Evolutionary conservation across 495 filamentous ascomycete species (phyloP).

Genomic region (Venustampulla echinocandica): DNA sequence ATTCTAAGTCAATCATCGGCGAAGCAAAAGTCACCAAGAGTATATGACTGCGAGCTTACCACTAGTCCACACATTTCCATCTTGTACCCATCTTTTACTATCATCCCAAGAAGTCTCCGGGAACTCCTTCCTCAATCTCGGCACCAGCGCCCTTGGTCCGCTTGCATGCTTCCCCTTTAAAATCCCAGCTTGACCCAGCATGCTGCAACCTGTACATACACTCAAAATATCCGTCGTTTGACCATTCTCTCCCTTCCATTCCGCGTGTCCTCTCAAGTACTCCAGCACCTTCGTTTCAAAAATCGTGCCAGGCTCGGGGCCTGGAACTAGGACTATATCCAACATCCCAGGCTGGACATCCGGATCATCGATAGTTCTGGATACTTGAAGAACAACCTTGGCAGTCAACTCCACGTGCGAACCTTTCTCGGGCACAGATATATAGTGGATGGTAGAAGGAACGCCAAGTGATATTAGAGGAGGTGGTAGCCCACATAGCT

Average conservation of each 20-base stretch:
- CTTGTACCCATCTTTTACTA: slow-evolving; percentile 39
- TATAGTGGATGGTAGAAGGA: slow-evolving; percentile 18
- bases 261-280: slow-evolving; percentile 38
- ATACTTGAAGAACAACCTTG: slow-evolving; percentile 3
- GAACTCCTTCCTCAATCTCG: slow-evolving; percentile 33
- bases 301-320: slow-evolving; percentile 34
- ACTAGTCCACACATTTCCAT: slow-evolving; percentile 54
- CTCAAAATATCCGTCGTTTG: slow-evolving; percentile 38
- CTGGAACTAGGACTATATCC: slow-evolving; percentile 45
- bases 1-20: background rate
- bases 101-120: slow-evolving; percentile 38
- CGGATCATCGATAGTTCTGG: slow-evolving; percentile 8
- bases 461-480: slow-evolving; percentile 6
- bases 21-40: background rate
- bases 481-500: slow-evolving; percentile 13
- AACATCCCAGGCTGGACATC: slow-evolving; percentile 34
- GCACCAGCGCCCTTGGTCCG: slow-evolving; percentile 43
- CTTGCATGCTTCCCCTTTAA: slow-evolving; percentile 38
- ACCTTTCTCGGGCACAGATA: slow-evolving; percentile 12
- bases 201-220: slow-evolving; percentile 45
- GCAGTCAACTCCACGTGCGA: slow-evolving; percentile 14
- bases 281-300: slow-evolving; percentile 29
- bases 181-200: slow-evolving; percentile 42
- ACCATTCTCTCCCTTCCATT: slow-evolving; percentile 16
- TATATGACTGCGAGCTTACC: slow-evolving; percentile 35